These are phyloP conservation scores for Paramecium caudatum DNA, from an alignment of 73 alveolate species.

Conservation along the genomic window DNA sequence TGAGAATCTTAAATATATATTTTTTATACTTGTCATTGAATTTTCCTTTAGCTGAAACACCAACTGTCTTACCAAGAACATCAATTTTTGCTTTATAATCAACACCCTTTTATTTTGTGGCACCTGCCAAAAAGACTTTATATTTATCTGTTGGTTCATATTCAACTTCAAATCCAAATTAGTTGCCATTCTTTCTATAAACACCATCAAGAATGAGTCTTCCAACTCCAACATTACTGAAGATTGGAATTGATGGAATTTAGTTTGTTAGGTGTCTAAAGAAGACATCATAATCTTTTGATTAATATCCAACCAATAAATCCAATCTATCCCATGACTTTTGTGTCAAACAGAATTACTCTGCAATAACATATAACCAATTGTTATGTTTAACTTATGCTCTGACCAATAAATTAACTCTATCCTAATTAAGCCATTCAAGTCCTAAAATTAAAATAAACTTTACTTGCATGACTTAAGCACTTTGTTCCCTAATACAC, in stretches of 20 bases:
- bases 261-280: slow-evolving; percentile 27
- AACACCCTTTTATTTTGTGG: slow-evolving; percentile 27
- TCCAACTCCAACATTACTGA: slow-evolving; percentile 47
- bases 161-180: slow-evolving; percentile 6
- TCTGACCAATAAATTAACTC: slow-evolving; percentile 14
- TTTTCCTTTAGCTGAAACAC: slow-evolving; percentile 60
- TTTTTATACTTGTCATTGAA: not conserved
- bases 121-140: not conserved
- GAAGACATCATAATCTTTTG: slow-evolving; percentile 41
- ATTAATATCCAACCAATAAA: slow-evolving; percentile 31
- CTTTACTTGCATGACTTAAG: slow-evolving; percentile 50
- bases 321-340: not conserved
- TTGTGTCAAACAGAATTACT: not conserved
- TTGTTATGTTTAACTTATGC: slow-evolving; percentile 23
- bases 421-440: slow-evolving; percentile 35
- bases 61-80: not conserved
- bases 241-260: slow-evolving; percentile 1
- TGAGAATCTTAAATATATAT: not conserved
- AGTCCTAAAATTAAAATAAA: not conserved
- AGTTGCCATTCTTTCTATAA: slow-evolving; percentile 1
- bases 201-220: slow-evolving; percentile 8
- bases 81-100: slow-evolving; percentile 49
- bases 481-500: slow-evolving; percentile 46
- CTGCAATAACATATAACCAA: slow-evolving; percentile 2
- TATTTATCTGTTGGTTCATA: not conserved